Evolutionary conservation across 176 grass and related monocot species (phyloP), one percentile per base, ranked within the genome.

Genomic region (Miscanthus lutarioriparius): DNA sequence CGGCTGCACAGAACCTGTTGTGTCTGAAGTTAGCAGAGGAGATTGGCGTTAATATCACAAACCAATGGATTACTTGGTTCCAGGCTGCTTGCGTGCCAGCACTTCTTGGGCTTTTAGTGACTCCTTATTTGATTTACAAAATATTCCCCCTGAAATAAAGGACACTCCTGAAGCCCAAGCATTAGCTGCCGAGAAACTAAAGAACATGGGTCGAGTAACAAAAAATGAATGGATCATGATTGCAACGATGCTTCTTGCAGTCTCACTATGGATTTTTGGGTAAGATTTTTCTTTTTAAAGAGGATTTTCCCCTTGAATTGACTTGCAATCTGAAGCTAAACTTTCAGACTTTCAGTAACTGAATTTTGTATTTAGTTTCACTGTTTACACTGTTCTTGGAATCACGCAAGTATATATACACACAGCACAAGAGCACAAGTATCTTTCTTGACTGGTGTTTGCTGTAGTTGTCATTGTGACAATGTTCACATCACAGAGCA

Each of bases 121-220:
- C 87, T 38, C 96, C 48, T 64, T 95, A 87, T 89, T 80, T 99
- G 64, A 58, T 99, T 33, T 99, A 99, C 86, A 99, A 96, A 87
- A 96, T 99, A 79, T 99, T 88, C 91, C 96, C 72, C 96, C 96
- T 85, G 93, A 99, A 99, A 92, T 87, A 77, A 99, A 96, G 88
- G 91, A 96, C 59, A 99, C 93, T 44, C 91, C 93, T 80, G 88
- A 92, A 36, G 96, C 96, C 76, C 96, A 91, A 83, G 91, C 85
- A 79, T 81, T 99, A 68, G 96, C 96, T 80, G 70, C 89, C 66
- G 70, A 90, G 86, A 99, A 87, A 73, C 81, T 99, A 4, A 87
- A 99, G 74, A 80, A 84, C 33, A 99, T 99, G 96, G 96, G 96
- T 25, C 91, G 91, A 25, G 75, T 94, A 61, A 99, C 93, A 82